Conservation (phyloP, 495 filamentous ascomycete genomes). For the Neurospora sp. region DNA sequence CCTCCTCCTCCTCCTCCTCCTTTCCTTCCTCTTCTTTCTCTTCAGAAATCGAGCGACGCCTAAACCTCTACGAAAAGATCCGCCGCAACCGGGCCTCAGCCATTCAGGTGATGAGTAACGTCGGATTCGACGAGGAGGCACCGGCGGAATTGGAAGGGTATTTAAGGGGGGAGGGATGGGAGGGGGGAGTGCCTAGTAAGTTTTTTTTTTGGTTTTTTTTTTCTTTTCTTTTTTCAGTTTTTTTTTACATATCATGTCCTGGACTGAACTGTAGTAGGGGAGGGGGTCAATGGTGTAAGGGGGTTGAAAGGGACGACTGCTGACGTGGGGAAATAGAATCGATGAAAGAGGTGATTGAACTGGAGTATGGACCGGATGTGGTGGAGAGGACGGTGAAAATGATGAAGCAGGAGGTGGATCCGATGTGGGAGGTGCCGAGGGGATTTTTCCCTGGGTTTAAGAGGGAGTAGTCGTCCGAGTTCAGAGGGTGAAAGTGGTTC, state of each 20-base stretch:
- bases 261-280: too few relatives aligned
- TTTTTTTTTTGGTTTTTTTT: too few relatives aligned
- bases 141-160: constrained; percentile 5
- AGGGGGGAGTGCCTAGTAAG: background rate
- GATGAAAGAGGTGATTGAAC: constrained; percentile 7
- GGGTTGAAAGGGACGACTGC: background rate
- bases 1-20: background rate
- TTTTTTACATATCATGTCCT: too few relatives aligned
- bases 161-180: constrained; percentile 6
- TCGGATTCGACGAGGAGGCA: constrained; percentile 14
- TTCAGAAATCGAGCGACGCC: constrained; percentile 29
- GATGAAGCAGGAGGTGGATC: constrained; percentile 9
- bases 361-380: constrained; percentile 14
- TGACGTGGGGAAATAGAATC: background rate
- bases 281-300: background rate
- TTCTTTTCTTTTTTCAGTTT: too few relatives aligned
- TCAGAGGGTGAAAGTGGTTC: too few relatives aligned
- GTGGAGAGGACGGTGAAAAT: constrained; percentile 3
- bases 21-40: background rate
- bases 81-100: constrained; percentile 40
- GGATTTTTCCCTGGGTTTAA: constrained; percentile 3
- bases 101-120: constrained; percentile 39
- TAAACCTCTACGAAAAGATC: constrained; percentile 42
- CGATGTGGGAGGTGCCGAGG: constrained; percentile 7
- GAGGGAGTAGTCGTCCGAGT: background rate